Base-by-base conservation (phyloP, 148 eudicot species). In the Chenopodium album region DNA sequence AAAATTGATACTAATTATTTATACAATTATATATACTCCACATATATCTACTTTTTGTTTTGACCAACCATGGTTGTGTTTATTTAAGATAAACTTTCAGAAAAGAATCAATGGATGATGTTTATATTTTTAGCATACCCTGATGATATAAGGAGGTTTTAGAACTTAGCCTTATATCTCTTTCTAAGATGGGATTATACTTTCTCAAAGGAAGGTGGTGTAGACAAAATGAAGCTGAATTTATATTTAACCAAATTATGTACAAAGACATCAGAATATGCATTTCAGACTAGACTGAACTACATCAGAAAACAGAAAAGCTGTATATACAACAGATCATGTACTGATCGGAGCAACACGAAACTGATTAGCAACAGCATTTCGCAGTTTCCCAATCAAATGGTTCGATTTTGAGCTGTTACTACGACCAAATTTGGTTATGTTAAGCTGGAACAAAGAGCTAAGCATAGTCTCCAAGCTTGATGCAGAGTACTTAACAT, bases 371-470 rank as follows among this genome's bases (percentile, higher is more conserved):
- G 81, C 83, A 12, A 83, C 92, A 23, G 79, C 89, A 75, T 80
- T 90, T 60, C 85, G 85, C 23, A 92, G 82, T 71, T 81, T 89
- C 37, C 90, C 90, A 17, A 90, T 86, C 87, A 92, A 82, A 44
- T 90, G 87, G 47, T 85, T 88, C 73, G 91, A 84, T 82, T 84
- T 94, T n/a, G 79, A 81, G 84, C 85, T 83, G 62, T 79, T 83
- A 67, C 77, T 83, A 72, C 87, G 90, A 13, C 86, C 87, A 37
- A 82, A 63, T 37, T 34, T 85, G 16, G 80, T 52, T 41, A 80
- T 34, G 74, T 87, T 90, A 9, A 88, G 89, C 63, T 89, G 91
- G 78, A 92, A 92, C 87, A 94, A 76, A 46, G 86, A 85, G 22
- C 76, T 76, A 31, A 94, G 47, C 88, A 92, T 83, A 28, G 78